Evolutionary conservation across 2,329 filamentous ascomycete species (phyloP).

Genomic region (Aspergillus fumigatiaffinis): DNA sequence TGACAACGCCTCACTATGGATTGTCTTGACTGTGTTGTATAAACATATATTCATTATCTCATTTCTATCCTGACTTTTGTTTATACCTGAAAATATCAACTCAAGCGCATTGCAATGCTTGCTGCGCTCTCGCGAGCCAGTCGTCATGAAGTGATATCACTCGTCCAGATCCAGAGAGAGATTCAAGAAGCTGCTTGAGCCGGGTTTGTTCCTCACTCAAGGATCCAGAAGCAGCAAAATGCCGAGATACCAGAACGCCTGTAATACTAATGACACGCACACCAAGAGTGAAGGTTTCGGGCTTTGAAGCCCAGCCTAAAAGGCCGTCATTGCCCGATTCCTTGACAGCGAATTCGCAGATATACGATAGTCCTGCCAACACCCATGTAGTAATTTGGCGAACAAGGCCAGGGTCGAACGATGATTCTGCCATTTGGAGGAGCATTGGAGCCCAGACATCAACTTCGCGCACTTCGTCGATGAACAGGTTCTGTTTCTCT

Average conservation of each 20-base stretch:
- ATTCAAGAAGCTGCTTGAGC: slow-evolving; percentile 22
- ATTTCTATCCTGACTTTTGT: slow-evolving; percentile 18
- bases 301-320: slow-evolving; percentile 68
- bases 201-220: slow-evolving; percentile 12
- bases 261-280: slow-evolving; percentile 39
- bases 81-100: slow-evolving; percentile 9
- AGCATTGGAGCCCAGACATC: slow-evolving; percentile 62
- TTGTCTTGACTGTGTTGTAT: not conserved
- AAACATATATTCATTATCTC: not conserved
- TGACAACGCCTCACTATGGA: not conserved
- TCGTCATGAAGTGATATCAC: slow-evolving; percentile 26
- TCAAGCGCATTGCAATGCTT: slow-evolving; percentile 16
- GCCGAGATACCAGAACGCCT: slow-evolving; percentile 25
- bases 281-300: slow-evolving; percentile 57
- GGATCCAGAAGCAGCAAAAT: slow-evolving; percentile 15
- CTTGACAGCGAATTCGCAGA: slow-evolving; percentile 25
- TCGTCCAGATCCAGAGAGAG: slow-evolving; percentile 21
- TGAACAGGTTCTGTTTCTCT: slow-evolving; percentile 92
- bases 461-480: slow-evolving; percentile 75
- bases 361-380: slow-evolving; percentile 26
- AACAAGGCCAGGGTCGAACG: slow-evolving; percentile 20
- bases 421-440: slow-evolving; percentile 19
- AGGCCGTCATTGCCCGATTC: slow-evolving; percentile 54
- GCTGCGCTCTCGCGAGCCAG: slow-evolving; percentile 29
- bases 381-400: slow-evolving; percentile 29